Evolutionary conservation across 257 asterid species (phyloP).

Genomic region (Rehmannia glutinosa): DNA sequence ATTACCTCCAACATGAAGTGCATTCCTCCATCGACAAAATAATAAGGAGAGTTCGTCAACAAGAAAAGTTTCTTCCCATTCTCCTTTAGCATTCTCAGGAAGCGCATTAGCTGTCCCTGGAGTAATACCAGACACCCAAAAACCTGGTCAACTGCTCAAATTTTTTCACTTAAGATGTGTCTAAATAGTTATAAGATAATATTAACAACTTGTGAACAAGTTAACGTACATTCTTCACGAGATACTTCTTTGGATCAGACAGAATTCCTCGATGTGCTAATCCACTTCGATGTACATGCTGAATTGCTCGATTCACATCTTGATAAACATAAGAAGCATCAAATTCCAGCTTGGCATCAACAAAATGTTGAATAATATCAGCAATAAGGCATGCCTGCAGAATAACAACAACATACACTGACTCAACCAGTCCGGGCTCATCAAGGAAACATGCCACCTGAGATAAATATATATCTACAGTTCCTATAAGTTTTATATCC

Average conservation of each 20-base stretch:
- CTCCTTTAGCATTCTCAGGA: slow-evolving; percentile 74
- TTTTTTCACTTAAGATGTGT: slow-evolving; percentile 1
- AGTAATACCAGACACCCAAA: slow-evolving; percentile 22
- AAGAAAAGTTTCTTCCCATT: slow-evolving; percentile 92
- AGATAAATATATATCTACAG: not conserved
- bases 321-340: slow-evolving; percentile 85
- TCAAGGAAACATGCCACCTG: not conserved
- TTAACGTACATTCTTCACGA: slow-evolving; percentile 73
- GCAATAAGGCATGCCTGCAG: slow-evolving; percentile 95
- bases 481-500: not conserved
- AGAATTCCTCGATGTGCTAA: slow-evolving; percentile 83
- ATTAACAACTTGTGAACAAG: not conserved
- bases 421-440: slow-evolving; percentile 10
- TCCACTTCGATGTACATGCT: slow-evolving; percentile 89
- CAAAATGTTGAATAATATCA: slow-evolving; percentile 93
- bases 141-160: slow-evolving; percentile 6
- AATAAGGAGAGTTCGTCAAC: slow-evolving; percentile 90
- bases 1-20: slow-evolving; percentile 83
- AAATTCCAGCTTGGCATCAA: slow-evolving; percentile 92
- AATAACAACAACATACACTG: slow-evolving; percentile 1
- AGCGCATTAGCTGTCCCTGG: slow-evolving; percentile 73
- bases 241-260: slow-evolving; percentile 74
- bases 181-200: not conserved
- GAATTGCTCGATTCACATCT: slow-evolving; percentile 89
- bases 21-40: slow-evolving; percentile 98